These are phyloP conservation scores for Aspergillus ruber DNA, from an alignment of 2,329 filamentous ascomycete species.

Conservation along the genomic window DNA sequence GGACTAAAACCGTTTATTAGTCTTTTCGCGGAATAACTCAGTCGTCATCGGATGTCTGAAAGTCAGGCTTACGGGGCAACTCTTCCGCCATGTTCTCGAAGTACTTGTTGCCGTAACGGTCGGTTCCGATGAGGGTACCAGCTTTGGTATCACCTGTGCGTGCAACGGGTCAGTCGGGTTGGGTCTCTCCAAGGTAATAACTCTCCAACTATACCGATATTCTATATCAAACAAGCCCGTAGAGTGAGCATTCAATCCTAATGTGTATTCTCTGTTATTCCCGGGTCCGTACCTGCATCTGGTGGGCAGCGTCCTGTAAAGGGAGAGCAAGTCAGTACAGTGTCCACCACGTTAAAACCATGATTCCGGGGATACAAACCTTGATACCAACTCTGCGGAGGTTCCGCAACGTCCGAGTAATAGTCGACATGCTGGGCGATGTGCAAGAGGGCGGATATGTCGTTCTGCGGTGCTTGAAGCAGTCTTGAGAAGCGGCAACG, in stretches of 20 bases:
- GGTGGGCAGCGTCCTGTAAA: constrained; percentile 75
- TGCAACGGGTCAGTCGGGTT: constrained; percentile 18
- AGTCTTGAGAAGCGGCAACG: constrained; percentile 11
- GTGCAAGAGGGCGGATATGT: constrained; percentile 11
- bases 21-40: constrained; percentile 2
- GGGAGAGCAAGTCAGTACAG: constrained; percentile 30
- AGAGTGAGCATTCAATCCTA: constrained; percentile 17
- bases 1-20: constrained; percentile 52
- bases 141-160: constrained; percentile 86
- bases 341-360: constrained; percentile 8
- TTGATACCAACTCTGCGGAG: constrained; percentile 82
- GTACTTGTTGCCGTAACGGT: constrained; percentile 95
- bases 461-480: constrained; percentile 7
- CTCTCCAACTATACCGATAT: constrained; percentile 33
- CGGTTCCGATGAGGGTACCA: constrained; percentile 74
- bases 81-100: constrained; percentile 89
- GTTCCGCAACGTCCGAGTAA: constrained; percentile 79
- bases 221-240: constrained; percentile 20
- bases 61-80: constrained; percentile 63
- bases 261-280: constrained; percentile 4
- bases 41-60: too few relatives aligned
- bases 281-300: constrained; percentile 66
- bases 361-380: constrained; percentile 43
- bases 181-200: background rate
- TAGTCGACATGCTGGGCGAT: constrained; percentile 72